Evolutionary conservation across 2,329 filamentous ascomycete genomes (phyloP).

Genomic region (Cryphonectria carpinicola): DNA sequence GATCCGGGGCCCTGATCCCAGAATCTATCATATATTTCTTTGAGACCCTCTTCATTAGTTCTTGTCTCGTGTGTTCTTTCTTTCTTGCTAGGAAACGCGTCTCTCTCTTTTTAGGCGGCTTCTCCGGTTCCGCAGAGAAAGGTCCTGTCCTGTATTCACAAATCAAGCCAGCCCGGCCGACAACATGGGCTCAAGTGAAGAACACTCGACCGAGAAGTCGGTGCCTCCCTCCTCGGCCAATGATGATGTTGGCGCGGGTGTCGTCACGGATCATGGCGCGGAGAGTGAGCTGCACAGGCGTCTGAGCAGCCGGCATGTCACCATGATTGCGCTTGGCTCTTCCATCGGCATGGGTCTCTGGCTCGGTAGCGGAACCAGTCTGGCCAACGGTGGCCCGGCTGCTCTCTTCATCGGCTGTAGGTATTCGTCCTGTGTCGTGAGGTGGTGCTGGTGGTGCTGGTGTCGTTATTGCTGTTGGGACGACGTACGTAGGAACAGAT

Average conservation of each 20-base stretch:
- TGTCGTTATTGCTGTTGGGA: neutral
- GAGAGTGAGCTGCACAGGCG: conserved; percentile 41
- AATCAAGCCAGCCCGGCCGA: neutral
- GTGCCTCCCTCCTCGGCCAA: conserved; percentile 18
- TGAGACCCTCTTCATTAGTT: neutral
- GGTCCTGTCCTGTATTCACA: neutral
- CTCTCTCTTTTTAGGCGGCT: neutral
- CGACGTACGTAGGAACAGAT: neutral
- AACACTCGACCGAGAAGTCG: conserved; percentile 23
- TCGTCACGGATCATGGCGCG: conserved; percentile 25
- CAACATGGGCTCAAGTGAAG: conserved; percentile 26
- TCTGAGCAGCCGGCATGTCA: conserved; percentile 51
- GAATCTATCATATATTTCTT: conserved; percentile 10
- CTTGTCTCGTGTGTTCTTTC: neutral
- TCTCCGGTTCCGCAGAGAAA: neutral
- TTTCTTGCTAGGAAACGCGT: neutral
- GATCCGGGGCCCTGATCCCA: conserved; percentile 1
- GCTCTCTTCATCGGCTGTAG: conserved; percentile 49
- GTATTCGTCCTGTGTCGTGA: neutral
- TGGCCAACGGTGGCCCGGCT: conserved; percentile 47
- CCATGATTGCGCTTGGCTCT: conserved; percentile 55
- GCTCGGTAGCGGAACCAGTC: conserved; percentile 48
- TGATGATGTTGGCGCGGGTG: conserved; percentile 6
- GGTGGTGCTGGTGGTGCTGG: neutral
- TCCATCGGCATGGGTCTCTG: conserved; percentile 53